These are phyloP conservation scores for Mycena indigotica DNA, from an alignment of 768 basidiomycete species.

Conservation along the genomic window DNA sequence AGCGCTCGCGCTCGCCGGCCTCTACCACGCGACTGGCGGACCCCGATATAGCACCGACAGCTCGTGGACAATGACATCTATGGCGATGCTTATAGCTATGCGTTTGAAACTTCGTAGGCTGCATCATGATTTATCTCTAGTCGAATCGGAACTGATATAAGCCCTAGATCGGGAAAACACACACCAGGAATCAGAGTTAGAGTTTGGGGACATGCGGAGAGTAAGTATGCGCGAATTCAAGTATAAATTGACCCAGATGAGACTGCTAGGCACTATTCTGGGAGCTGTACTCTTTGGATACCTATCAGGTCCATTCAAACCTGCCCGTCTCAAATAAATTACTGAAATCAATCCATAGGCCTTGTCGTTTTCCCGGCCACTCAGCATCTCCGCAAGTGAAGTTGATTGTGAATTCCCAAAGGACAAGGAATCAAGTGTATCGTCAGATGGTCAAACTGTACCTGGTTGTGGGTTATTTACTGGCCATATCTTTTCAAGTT, in stretches of 20 bases:
- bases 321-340: not conserved
- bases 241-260: not conserved
- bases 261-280: not conserved
- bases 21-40: conserved; percentile 12
- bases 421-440: not conserved
- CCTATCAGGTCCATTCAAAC: not conserved
- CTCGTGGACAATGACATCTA: conserved; percentile 33
- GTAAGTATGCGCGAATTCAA: not conserved
- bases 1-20: conserved; percentile 15
- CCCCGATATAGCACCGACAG: conserved; percentile 31
- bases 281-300: conserved; percentile 1
- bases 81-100: conserved; percentile 38
- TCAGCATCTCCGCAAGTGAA: not conserved
- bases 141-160: not conserved
- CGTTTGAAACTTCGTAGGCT: conserved; percentile 26
- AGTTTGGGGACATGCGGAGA: not conserved
- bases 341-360: not conserved
- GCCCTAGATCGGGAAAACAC: not conserved
- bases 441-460: not conserved
- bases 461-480: not conserved
- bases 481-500: not conserved
- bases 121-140: not conserved
- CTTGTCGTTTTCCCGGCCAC: not conserved
- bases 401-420: not conserved
- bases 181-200: not conserved